Base-by-base conservation (phyloP, 2,329 filamentous ascomycete genomes). In the Neopestalotiopsis clavispora region DNA sequence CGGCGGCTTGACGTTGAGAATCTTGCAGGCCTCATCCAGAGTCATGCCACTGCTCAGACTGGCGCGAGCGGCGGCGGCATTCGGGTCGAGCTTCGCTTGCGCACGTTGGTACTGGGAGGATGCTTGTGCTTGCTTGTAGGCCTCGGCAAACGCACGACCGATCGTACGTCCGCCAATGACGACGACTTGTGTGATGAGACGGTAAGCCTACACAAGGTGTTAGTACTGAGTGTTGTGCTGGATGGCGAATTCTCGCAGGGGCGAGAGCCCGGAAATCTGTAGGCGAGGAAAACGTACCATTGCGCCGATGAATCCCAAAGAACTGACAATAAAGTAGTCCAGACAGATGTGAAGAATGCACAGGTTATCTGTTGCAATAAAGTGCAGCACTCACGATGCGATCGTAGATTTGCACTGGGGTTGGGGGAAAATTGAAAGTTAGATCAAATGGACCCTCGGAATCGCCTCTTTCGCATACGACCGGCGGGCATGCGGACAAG, bases 21-120 rank as follows among this genome's bases (percentile, higher is more conserved):
- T 98, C 83, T 94, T 94, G 89, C 94, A 98, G 67, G 96, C 96
- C 86, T 99, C 96, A 74, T 97, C 94, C 76, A 99, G 90, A 9
- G 94, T 96, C 82, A 98, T 92, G 78, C 94, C 93, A 4, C 89
- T 89, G 34, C 90, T 86, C 71, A 86, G 77, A 69, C 76, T 79
- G 56, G 77, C 75, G 69, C 78, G 78, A 65, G 83, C 76, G 10
- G 79, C 79, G 45, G 78, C 74, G 56, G 74, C 78, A 74, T 80
- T 82, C 68, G 82, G 82, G 73, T 87, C 87, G 67, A 82, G 79
- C 76, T 92, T 92, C 72, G 87, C 87, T 73, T 91, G 90, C 66
- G 93, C 90, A 73, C 91, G 91, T 74, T 92, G 90, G 81, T 97
- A 96, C 80, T 93, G 89, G 71, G 92, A 93, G 3, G 94, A 92